phyloP scores from a whole-genome alignment of 2,329 filamentous ascomycete genomes.

The Coleophoma eucalyptorum region DNA sequence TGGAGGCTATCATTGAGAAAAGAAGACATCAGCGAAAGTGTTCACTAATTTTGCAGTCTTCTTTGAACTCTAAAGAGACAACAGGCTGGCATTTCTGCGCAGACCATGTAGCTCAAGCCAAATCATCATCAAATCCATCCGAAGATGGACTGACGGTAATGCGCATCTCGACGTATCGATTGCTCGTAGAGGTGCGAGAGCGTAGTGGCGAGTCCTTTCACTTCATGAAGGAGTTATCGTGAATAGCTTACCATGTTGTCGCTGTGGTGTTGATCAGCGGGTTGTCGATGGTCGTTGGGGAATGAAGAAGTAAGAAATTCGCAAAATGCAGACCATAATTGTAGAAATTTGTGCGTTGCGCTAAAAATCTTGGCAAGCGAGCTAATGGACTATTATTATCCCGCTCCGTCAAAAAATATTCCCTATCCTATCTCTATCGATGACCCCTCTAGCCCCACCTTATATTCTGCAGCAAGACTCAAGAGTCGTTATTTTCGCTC shows the following conservation, averaged over 20 bases:
- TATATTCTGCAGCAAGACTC: too few relatives aligned
- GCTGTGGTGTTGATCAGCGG: conserved; percentile 35
- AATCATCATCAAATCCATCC: conserved; percentile 46
- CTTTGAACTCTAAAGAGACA: conserved; percentile 90
- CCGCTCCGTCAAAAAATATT: too few relatives aligned
- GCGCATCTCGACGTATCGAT: conserved; percentile 30
- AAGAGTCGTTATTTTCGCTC: neutral
- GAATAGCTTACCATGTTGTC: conserved; percentile 59
- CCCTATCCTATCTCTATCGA: neutral
- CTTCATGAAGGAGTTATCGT: conserved; percentile 24
- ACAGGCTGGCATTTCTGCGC: conserved; percentile 28
- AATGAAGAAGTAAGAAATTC: conserved; percentile 28
- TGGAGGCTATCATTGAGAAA: conserved; percentile 99
- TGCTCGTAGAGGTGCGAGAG: conserved; percentile 32
- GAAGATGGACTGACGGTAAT: conserved; percentile 24
- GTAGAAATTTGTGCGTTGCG: conserved; percentile 10
- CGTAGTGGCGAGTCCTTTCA: conserved; percentile 27
- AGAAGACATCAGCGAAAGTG: conserved; percentile 91
- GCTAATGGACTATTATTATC: neutral
- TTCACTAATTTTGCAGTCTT: conserved; percentile 72
- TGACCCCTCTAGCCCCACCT: neutral
- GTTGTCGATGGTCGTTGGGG: conserved; percentile 42
- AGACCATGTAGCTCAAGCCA: conserved; percentile 56
- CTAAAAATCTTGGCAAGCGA: conserved; percentile 18
- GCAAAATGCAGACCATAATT: conserved; percentile 22